Percentiles rank a stretch among this genome's conserved stretches.
Conservation (phyloP, 148 eudicot species). For the Arctostaphylos glauca region DNA sequence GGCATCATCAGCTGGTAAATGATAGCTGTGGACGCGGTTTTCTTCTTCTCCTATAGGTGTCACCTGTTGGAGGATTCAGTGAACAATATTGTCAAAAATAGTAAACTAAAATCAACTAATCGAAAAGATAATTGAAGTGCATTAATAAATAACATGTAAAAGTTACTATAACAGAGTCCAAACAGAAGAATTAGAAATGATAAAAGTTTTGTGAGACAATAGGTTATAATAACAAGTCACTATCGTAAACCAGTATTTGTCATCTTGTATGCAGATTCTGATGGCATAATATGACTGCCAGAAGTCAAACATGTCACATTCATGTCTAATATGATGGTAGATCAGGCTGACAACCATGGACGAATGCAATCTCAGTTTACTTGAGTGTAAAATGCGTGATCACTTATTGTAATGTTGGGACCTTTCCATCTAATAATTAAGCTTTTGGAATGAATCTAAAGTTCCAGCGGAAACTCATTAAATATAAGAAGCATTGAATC, state of each 20-base stretch:
- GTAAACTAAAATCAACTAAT: not conserved
- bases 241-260: too few species aligned
- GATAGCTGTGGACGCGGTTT: constrained; percentile 42
- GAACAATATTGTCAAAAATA: not conserved
- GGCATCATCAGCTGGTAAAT: constrained; percentile 37
- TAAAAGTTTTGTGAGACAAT: too few species aligned
- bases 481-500: not conserved
- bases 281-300: not conserved
- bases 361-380: too few species aligned
- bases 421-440: too few species aligned
- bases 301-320: not conserved
- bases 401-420: too few species aligned
- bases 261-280: too few species aligned
- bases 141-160: not conserved
- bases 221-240: too few species aligned
- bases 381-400: too few species aligned
- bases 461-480: too few species aligned
- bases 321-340: too few species aligned
- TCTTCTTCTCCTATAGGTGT: constrained; percentile 37
- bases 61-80: not conserved
- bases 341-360: too few species aligned
- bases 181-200: not conserved
- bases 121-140: not conserved
- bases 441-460: too few species aligned
- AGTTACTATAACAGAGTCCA: not conserved